Evolutionary conservation across 2,329 filamentous ascomycete species (phyloP), one percentile per base, ranked within the genome.

Genomic region (Sporothrix pallida): DNA sequence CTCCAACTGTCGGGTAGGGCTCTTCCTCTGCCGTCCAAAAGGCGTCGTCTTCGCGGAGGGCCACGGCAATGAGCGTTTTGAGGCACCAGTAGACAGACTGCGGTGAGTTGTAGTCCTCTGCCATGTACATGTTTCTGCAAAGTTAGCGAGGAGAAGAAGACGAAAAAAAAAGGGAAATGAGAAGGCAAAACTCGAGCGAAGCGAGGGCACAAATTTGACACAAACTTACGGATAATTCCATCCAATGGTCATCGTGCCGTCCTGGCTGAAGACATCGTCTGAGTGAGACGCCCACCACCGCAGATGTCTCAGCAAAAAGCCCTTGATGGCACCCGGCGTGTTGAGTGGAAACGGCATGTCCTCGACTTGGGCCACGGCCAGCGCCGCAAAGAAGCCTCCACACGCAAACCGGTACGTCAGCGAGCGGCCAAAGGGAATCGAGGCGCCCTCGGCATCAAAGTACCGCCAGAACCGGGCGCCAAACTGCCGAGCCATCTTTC

Each of bases 91-190:
- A 89, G 0, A 83, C 81, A 0, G 86, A 88, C 74, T 88, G 87
- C 0, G 87, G 86, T 1, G 87, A 88, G 76, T 88, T 88, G 78
- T 89, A 88, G 75, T 87, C 85, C 77, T 89, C 87, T 50, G 81
- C 81, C 82, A 88, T 83, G 76, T 84, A 88, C 84, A 87, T 87
- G 75, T 88, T 88, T 10, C 31, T 37, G 31, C 2, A 5, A 37
- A 37, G 31, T 37, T 37, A 37, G 31, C 4, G 31, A 37, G 31
- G 7, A 37, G 4, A 37, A 37, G 4, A 37, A 37, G 7, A 37
- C 2, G 31, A 37, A 5, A 37, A 5, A 5, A 37, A 37, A 37
- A 31, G 5, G 31, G 31, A 37, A 37, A 37, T 37, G 7, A 37
- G 7, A 6, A 37, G 31, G 31, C 4, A 37, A 3, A 37, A 37